Evolutionary conservation across 768 basidiomycete species (phyloP).

Genomic region (Phlegmacium glaucopus): DNA sequence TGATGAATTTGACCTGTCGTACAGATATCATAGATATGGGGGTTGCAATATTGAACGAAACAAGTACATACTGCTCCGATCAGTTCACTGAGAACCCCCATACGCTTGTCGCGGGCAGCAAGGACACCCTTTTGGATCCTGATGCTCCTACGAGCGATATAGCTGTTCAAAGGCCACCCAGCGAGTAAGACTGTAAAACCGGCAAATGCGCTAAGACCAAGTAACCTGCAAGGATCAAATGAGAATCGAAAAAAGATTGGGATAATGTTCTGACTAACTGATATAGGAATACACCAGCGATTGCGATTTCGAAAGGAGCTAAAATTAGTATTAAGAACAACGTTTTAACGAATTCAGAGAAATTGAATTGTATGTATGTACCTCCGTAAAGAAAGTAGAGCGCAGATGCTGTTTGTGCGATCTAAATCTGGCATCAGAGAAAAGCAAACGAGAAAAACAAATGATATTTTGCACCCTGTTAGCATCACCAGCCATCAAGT

Average conservation of each 20-base stretch:
- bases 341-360: not conserved
- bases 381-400: conserved; percentile 69
- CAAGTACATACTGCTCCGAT: conserved; percentile 44
- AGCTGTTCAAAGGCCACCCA: conserved; percentile 71
- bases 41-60: conserved; percentile 2
- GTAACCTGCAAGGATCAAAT: conserved; percentile 38
- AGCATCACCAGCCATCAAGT: conserved; percentile 81
- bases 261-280: conserved; percentile 43
- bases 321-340: not conserved
- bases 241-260: not conserved
- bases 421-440: conserved; percentile 17
- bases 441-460: not conserved
- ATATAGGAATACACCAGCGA: conserved; percentile 74
- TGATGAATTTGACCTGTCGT: conserved; percentile 65
- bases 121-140: conserved; percentile 57
- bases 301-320: conserved; percentile 76
- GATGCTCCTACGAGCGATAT: conserved; percentile 55
- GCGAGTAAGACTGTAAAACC: conserved; percentile 67
- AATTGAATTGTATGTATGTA: conserved; percentile 19
- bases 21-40: not conserved
- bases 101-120: conserved; percentile 69
- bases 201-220: conserved; percentile 70
- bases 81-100: conserved; percentile 75
- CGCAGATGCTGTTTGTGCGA: conserved; percentile 51
- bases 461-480: conserved; percentile 39